A percentile compares a stretch with the other conserved stretches of the same genome.
These are phyloP conservation scores for Citropsis articulata DNA, from an alignment of 345 rosid species.

Conservation along the genomic window DNA sequence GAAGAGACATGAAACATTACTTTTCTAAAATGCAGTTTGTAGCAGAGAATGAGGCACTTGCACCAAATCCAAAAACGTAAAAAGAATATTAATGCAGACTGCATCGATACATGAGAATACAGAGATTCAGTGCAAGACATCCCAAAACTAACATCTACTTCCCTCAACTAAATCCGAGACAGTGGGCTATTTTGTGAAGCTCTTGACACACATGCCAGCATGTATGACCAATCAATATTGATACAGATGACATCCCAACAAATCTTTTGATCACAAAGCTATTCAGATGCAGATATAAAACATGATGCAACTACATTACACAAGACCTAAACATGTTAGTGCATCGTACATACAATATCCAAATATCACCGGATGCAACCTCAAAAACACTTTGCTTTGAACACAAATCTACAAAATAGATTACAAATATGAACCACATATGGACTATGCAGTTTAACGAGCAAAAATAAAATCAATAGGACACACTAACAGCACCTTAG, in stretches of 20 bases:
- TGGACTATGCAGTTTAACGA: background rate
- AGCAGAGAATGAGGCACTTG: background rate
- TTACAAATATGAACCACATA: background rate
- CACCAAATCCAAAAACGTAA: background rate
- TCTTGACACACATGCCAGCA: background rate
- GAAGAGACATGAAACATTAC: too few relatives aligned
- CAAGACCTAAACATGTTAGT: background rate
- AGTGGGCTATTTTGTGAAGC: background rate
- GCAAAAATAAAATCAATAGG: background rate
- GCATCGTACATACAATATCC: background rate
- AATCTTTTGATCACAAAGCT: too few relatives aligned
- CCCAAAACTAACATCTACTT: background rate
- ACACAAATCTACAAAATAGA: background rate
- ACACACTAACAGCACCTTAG: constrained; percentile 47
- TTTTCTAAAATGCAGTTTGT: background rate
- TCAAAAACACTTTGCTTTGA: background rate
- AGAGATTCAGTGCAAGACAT: background rate
- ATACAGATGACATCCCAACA: background rate
- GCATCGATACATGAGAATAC: background rate
- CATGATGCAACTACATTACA: background rate
- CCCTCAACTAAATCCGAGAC: background rate
- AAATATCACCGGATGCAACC: background rate
- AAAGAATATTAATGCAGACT: background rate
- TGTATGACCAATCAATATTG: background rate
- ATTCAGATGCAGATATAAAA: background rate